Evolutionary conservation across 441 rosid species (phyloP).

Genomic region (Eutrema salsugineum): DNA sequence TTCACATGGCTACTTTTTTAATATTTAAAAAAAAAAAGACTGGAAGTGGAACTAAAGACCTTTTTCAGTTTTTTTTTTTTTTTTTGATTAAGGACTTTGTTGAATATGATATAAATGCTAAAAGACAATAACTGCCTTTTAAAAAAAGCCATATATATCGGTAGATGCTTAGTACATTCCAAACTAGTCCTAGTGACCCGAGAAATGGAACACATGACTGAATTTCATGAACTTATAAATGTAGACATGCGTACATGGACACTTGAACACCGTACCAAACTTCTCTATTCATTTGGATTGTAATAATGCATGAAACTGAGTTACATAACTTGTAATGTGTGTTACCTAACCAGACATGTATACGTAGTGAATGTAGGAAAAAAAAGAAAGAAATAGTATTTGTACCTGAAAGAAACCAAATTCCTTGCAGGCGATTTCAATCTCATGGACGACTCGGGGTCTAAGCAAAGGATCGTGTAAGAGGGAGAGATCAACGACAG

Average conservation of each 20-base stretch:
- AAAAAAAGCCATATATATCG: background rate
- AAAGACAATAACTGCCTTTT: background rate
- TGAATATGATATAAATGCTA: conserved; percentile 7
- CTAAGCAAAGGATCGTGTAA: conserved; percentile 27
- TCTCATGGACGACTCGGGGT: conserved; percentile 17
- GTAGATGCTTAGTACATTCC: too few species aligned
- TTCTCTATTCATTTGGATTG: background rate
- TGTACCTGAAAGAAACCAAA: conserved; percentile 36
- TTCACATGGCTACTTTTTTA: conserved; percentile 1
- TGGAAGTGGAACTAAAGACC: conserved; percentile 11
- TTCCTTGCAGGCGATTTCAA: conserved; percentile 28
- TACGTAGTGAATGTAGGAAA: background rate
- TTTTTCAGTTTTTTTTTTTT: background rate
- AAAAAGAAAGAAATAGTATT: background rate
- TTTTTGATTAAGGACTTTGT: background rate
- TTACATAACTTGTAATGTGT: background rate
- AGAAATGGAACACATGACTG: conserved; percentile 29
- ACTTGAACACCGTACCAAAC: background rate
- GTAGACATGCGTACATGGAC: conserved; percentile 40
- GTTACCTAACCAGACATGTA: conserved; percentile 1
- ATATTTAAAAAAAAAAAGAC: background rate
- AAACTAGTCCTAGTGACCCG: background rate
- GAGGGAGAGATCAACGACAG: conserved; percentile 25
- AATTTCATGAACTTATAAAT: conserved; percentile 25
- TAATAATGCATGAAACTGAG: background rate